Evolutionary conservation across 345 rosid species (phyloP).

Genomic region (Hirschfeldia incana): DNA sequence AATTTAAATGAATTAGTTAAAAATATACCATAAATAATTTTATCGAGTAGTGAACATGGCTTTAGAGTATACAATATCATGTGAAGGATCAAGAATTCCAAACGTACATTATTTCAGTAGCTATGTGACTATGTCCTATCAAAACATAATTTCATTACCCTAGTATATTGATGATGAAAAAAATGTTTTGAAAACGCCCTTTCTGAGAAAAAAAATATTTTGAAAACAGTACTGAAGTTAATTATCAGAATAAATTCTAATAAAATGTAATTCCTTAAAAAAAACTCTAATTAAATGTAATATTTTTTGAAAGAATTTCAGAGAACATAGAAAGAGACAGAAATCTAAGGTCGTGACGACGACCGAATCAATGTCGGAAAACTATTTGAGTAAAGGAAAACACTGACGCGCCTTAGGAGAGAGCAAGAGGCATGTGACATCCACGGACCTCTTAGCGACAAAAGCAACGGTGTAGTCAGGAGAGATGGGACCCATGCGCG

Average conservation of each 20-base stretch:
- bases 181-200: background rate
- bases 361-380: constrained; percentile 44
- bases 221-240: background rate
- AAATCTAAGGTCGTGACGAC: constrained; percentile 20
- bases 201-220: no score
- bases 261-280: background rate
- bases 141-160: background rate
- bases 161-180: background rate
- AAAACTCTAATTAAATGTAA: background rate
- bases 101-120: background rate
- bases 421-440: constrained; percentile 33
- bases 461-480: constrained; percentile 40
- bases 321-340: constrained; percentile 13
- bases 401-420: constrained; percentile 38
- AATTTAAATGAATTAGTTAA: background rate
- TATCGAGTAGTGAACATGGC: background rate
- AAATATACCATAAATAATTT: background rate
- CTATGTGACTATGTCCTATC: background rate
- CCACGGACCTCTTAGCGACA: constrained; percentile 43
- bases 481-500: constrained; percentile 23
- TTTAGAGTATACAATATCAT: background rate
- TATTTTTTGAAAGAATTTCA: constrained; percentile 20
- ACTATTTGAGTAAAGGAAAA: background rate
- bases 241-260: background rate
- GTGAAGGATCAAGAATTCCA: background rate